Evolutionary conservation across 2,329 filamentous ascomycete genomes (phyloP).

Genomic region (Botrytis squamosa): DNA sequence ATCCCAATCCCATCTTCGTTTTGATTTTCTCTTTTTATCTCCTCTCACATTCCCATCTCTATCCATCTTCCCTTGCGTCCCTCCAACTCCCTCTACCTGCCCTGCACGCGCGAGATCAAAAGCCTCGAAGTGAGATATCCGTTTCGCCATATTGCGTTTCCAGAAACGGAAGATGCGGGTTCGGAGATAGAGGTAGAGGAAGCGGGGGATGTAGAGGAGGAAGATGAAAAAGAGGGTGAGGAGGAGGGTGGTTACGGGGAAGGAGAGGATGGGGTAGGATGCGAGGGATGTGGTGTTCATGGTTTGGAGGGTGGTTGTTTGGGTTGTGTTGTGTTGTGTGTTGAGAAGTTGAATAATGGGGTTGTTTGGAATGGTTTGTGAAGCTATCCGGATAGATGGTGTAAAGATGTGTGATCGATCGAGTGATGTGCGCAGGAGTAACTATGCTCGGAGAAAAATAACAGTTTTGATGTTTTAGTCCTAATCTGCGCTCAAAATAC

Average conservation of each 20-base stretch:
- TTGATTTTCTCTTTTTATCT: background rate
- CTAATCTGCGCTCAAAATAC: background rate
- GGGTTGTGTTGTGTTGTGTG: background rate
- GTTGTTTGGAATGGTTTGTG: background rate
- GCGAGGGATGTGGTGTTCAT: background rate
- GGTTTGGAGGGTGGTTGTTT: background rate
- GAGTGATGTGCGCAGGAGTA: rapidly evolving
- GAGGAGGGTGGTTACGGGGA: background rate
- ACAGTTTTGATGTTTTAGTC: background rate
- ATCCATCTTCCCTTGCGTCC: rapidly evolving
- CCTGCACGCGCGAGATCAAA: background rate
- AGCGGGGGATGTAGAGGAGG: background rate
- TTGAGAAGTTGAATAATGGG: background rate
- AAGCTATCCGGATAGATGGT: background rate
- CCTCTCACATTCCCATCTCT: too few relatives aligned
- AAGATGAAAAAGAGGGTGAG: background rate
- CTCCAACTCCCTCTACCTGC: too few relatives aligned
- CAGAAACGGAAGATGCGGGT: background rate
- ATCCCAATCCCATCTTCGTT: background rate
- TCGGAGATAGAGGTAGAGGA: background rate
- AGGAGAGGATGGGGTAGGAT: background rate
- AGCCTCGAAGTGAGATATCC: background rate
- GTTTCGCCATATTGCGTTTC: background rate
- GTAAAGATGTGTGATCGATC: background rate
- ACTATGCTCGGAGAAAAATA: rapidly evolving